Conservation (phyloP, 345 rosid species). For the Hibiscus mutabilis region DNA sequence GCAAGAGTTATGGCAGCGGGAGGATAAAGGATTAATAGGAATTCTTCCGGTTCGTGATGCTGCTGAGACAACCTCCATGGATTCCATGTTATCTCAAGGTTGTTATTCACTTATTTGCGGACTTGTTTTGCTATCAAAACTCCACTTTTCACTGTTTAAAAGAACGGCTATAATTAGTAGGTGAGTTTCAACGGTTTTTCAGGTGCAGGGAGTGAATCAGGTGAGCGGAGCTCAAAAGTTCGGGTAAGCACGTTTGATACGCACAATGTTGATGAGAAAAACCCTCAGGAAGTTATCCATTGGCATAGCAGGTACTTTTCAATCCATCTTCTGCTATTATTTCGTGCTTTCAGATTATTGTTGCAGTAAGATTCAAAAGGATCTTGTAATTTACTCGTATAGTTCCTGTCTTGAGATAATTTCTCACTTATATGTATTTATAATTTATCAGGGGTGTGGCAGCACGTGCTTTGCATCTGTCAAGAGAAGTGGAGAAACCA, state of each 20-base stretch:
- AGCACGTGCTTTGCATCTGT: constrained; percentile 94
- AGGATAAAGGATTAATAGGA: constrained; percentile 91
- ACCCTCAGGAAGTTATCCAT: constrained; percentile 66
- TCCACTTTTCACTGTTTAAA: background rate
- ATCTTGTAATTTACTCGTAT: background rate
- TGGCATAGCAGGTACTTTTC: constrained; percentile 77
- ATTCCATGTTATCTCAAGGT: constrained; percentile 55
- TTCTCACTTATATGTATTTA: constrained; percentile 8
- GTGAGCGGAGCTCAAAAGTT: constrained; percentile 48
- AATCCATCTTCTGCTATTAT: background rate
- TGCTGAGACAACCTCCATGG: constrained; percentile 45
- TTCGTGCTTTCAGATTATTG: constrained; percentile 1
- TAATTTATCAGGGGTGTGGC: constrained; percentile 83
- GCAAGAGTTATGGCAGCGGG: constrained; percentile 99
- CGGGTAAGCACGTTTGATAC: constrained; percentile 56
- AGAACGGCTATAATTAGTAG: background rate
- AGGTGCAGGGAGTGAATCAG: constrained; percentile 66
- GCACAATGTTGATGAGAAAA: constrained; percentile 74
- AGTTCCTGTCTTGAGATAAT: background rate
- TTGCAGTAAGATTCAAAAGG: background rate
- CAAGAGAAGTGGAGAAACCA: constrained; percentile 99
- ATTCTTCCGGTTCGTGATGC: constrained; percentile 95
- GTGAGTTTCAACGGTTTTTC: background rate
- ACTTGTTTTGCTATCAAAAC: background rate
- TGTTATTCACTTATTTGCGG: constrained; percentile 32